Percentiles rank a stretch among this genome's conserved stretches.
These are phyloP conservation scores for Halophytophthora polymorphica DNA, from an alignment of 352 stramenopile genomes.

Conservation along the genomic window DNA sequence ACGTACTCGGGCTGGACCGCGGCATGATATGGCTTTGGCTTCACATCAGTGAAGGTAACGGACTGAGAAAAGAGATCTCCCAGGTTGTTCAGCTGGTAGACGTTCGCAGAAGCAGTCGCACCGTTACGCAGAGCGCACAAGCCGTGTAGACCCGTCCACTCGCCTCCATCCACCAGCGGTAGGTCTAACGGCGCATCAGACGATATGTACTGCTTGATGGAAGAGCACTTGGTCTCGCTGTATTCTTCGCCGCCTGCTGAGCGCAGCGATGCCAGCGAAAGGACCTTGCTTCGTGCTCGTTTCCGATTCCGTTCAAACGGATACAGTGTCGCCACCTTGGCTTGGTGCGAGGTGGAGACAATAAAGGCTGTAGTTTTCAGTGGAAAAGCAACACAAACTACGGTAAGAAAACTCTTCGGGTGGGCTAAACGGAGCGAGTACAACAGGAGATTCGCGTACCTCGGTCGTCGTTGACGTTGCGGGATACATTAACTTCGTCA, in stretches of 20 bases:
- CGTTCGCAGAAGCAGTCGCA: constrained; percentile 18
- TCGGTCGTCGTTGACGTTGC: constrained; percentile 22
- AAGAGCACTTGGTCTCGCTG: constrained; percentile 11
- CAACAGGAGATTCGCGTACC: constrained; percentile 15
- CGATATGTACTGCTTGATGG: constrained; percentile 47
- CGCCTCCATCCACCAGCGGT: constrained; percentile 51
- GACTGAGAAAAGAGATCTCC: constrained; percentile 65
- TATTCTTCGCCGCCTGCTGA: constrained; percentile 32
- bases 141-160: constrained; percentile 54
- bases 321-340: constrained; percentile 45
- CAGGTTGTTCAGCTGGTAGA: constrained; percentile 69
- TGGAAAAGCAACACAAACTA: background rate
- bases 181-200: constrained; percentile 60
- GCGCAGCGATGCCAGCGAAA: constrained; percentile 41
- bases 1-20: constrained; percentile 64
- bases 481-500: constrained; percentile 43
- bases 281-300: constrained; percentile 14
- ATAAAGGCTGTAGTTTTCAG: constrained; percentile 29
- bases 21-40: constrained; percentile 34
- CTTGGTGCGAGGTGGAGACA: constrained; percentile 30
- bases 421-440: background rate
- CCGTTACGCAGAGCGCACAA: constrained; percentile 37
- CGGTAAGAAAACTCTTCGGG: background rate
- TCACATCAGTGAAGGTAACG: constrained; percentile 33
- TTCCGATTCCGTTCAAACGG: constrained; percentile 40